A percentile compares a stretch with the other conserved stretches of the same genome.
phyloP scores from a whole-genome alignment of 2,329 filamentous ascomycete species.

The Pestalotiopsis sp. region DNA sequence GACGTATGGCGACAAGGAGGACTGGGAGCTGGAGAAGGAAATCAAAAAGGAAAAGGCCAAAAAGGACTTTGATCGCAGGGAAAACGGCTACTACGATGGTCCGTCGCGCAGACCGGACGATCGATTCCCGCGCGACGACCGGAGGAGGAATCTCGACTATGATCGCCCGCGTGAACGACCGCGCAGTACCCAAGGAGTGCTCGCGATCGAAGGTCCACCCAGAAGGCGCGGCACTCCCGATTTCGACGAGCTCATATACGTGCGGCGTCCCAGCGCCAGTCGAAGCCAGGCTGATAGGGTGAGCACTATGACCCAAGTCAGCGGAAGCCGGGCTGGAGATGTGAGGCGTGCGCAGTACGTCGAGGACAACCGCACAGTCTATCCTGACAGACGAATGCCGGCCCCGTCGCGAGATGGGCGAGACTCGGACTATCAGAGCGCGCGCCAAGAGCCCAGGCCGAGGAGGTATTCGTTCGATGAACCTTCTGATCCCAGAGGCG shows the following conservation, averaged over 20 bases:
- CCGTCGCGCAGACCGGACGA: background rate
- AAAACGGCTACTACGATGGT: background rate
- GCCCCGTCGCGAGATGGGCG: background rate
- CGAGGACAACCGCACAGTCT: constrained; percentile 4
- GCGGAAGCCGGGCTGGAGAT: constrained; percentile 5
- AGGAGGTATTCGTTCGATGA: background rate
- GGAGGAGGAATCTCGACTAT: constrained; percentile 1
- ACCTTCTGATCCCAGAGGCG: background rate
- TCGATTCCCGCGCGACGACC: background rate
- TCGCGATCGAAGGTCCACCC: background rate
- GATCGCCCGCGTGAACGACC: constrained; percentile 11
- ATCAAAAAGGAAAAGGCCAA: constrained; percentile 12
- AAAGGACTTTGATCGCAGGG: background rate
- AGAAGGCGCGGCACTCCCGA: constrained; percentile 2
- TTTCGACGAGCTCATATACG: background rate
- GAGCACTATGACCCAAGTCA: background rate
- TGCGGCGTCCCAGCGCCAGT: background rate
- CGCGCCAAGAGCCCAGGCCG: background rate
- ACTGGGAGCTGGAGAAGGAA: constrained; percentile 33
- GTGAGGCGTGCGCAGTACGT: constrained; percentile 9
- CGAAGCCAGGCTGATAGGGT: background rate
- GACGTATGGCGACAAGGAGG: constrained; percentile 40
- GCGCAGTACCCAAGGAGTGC: constrained; percentile 4
- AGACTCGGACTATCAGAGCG: background rate
- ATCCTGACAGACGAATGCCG: background rate